phyloP scores from a whole-genome alignment of 1,284 basidiomycete species.

The Cryptococcus jaspeensis region DNA sequence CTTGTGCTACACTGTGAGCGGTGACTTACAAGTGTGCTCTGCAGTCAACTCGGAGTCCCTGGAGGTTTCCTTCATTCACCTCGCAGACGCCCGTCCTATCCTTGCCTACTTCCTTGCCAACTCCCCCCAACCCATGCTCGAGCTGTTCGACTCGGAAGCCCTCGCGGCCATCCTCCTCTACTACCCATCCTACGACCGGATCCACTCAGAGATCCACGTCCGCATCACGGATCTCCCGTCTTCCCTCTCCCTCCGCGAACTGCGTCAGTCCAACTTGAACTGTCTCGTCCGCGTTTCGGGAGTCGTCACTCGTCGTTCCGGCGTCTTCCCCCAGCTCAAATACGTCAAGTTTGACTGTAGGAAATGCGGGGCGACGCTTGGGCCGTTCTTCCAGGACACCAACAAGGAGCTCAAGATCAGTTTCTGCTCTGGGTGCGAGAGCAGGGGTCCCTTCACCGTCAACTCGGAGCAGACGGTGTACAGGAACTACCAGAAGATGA shows the following conservation, averaged over 20 bases:
- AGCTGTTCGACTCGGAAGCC: constrained; percentile 94
- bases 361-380: constrained; percentile 86
- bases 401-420: constrained; percentile 91
- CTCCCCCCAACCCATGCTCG: constrained; percentile 86
- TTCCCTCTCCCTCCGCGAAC: constrained; percentile 83
- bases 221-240: constrained; percentile 92
- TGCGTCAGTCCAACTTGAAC: constrained; percentile 89
- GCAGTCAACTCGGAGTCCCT: constrained; percentile 94
- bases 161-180: constrained; percentile 91
- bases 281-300: constrained; percentile 92
- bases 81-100: constrained; percentile 86
- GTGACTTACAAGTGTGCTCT: neutral
- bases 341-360: constrained; percentile 98
- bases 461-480: constrained; percentile 99
- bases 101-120: constrained; percentile 97
- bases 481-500: constrained; percentile 99
- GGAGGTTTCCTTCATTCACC: constrained; percentile 92
- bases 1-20: neutral
- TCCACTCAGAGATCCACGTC: constrained; percentile 97
- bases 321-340: constrained; percentile 98
- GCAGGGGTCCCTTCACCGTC: constrained; percentile 90
- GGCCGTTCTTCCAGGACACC: constrained; percentile 97
- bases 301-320: constrained; percentile 93
- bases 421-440: constrained; percentile 90
- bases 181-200: constrained; percentile 93